These are phyloP conservation scores for Selenicereus undatus DNA, from an alignment of 148 eudicot genomes.

Conservation along the genomic window DNA sequence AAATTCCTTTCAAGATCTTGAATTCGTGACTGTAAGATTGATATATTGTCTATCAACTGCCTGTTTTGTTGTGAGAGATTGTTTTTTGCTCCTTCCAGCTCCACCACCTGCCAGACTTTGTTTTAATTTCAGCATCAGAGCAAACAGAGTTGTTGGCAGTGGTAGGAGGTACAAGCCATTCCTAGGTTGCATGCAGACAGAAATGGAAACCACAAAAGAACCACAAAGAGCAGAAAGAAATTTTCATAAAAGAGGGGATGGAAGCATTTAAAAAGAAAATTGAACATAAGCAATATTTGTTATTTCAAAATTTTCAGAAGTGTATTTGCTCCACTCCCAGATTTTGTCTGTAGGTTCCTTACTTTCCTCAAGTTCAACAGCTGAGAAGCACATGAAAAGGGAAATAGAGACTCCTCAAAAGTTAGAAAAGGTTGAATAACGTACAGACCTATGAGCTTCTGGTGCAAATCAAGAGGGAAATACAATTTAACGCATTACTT, in stretches of 20 bases:
- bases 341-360: neutral
- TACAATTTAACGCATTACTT: too few relatives aligned
- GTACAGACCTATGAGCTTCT: too few relatives aligned
- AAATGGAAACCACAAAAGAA: neutral
- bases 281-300: neutral
- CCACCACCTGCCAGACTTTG: constrained; percentile 80
- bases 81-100: constrained; percentile 57
- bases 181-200: neutral
- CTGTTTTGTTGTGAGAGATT: constrained; percentile 52
- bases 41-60: constrained; percentile 44
- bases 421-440: too few relatives aligned
- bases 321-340: neutral
- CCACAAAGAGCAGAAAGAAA: neutral
- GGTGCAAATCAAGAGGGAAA: too few relatives aligned
- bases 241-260: neutral
- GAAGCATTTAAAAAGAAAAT: neutral
- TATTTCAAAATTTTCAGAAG: neutral
- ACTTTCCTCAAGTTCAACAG: too few relatives aligned
- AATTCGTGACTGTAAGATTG: constrained; percentile 49
- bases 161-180: neutral
- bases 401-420: too few relatives aligned
- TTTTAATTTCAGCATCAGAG: constrained; percentile 53
- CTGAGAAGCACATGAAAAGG: too few relatives aligned
- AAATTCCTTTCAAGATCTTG: constrained; percentile 50
- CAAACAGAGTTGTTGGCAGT: constrained; percentile 18